Percentiles rank a stretch among this genome's conserved stretches.
These are phyloP conservation scores for Cornus controversa DNA, from an alignment of 148 eudicot genomes.

Conservation along the genomic window DNA sequence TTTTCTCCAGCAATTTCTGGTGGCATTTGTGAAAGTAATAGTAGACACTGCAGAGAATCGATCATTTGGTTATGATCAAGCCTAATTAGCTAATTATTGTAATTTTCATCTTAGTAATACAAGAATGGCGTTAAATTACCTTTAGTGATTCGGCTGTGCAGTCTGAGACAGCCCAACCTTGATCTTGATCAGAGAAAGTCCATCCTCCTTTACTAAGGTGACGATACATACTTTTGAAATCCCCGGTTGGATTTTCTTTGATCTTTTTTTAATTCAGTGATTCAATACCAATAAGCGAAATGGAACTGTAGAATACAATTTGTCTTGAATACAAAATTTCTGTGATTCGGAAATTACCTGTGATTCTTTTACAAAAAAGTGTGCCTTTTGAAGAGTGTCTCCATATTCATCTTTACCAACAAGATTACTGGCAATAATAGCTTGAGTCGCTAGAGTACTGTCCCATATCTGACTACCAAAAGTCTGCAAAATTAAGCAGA, in stretches of 20 bases:
- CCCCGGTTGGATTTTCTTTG: slow-evolving; percentile 41
- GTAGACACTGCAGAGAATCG: slow-evolving; percentile 33
- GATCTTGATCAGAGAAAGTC: slow-evolving; percentile 55
- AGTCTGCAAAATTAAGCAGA: slow-evolving; percentile 23
- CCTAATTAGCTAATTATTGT: neutral
- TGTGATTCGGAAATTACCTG: slow-evolving; percentile 21
- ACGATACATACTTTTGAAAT: slow-evolving; percentile 39
- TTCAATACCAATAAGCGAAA: neutral
- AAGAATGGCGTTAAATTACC: slow-evolving; percentile 11
- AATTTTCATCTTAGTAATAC: neutral
- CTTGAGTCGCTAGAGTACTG: slow-evolving; percentile 43
- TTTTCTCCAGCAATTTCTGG: slow-evolving; percentile 38
- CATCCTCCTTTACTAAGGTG: slow-evolving; percentile 46
- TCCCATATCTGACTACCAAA: slow-evolving; percentile 58
- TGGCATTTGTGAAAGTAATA: slow-evolving; percentile 41
- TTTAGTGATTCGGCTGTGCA: slow-evolving; percentile 42
- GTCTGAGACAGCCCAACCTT: slow-evolving; percentile 46
- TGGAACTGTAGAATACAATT: no score
- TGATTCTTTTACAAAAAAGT: slow-evolving; percentile 46
- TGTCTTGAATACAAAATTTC: no score
- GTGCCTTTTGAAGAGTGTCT: slow-evolving; percentile 41
- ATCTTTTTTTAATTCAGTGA: slow-evolving; percentile 21
- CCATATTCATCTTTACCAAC: slow-evolving; percentile 57
- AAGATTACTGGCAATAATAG: slow-evolving; percentile 41
- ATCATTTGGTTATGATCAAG: neutral